Conservation (phyloP, 305 asterid genomes). For the Rubia peregrina region DNA sequence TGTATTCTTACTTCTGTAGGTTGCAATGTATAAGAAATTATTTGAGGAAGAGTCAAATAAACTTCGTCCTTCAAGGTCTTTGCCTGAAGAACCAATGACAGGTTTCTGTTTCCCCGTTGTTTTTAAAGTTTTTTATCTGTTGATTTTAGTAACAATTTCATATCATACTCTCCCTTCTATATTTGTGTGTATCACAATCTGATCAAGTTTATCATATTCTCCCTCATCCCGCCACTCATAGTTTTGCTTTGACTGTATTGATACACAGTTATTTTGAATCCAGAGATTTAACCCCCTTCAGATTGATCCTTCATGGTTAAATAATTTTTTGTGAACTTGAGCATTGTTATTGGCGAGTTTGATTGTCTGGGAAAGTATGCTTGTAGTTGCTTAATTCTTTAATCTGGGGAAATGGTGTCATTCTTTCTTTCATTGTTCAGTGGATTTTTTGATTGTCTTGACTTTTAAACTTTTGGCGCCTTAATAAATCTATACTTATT, state of each 20-base stretch:
- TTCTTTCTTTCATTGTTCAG: too few species aligned
- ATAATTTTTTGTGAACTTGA: not conserved
- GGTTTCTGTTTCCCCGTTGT: conserved; percentile 34
- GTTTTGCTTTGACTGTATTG: not conserved
- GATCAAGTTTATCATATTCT: not conserved
- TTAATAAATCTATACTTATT: not conserved
- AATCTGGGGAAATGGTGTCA: not conserved
- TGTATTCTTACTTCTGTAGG: conserved; percentile 34
- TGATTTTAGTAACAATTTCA: not conserved
- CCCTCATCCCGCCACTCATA: not conserved
- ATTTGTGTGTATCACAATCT: too few species aligned
- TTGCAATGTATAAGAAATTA: conserved; percentile 84
- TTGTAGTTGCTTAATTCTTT: not conserved
- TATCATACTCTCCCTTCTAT: not conserved
- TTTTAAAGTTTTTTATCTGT: not conserved
- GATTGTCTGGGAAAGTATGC: not conserved
- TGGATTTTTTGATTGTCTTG: too few species aligned
- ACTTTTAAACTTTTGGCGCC: not conserved
- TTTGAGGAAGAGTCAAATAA: conserved; percentile 69
- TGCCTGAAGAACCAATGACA: conserved; percentile 36
- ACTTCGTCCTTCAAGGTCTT: conserved; percentile 37
- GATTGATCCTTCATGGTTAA: not conserved
- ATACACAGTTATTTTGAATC: not conserved
- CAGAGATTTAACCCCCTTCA: not conserved
- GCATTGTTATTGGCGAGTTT: not conserved